Conservation (phyloP, 345 rosid genomes). For the Boechera divaricarpa region DNA sequence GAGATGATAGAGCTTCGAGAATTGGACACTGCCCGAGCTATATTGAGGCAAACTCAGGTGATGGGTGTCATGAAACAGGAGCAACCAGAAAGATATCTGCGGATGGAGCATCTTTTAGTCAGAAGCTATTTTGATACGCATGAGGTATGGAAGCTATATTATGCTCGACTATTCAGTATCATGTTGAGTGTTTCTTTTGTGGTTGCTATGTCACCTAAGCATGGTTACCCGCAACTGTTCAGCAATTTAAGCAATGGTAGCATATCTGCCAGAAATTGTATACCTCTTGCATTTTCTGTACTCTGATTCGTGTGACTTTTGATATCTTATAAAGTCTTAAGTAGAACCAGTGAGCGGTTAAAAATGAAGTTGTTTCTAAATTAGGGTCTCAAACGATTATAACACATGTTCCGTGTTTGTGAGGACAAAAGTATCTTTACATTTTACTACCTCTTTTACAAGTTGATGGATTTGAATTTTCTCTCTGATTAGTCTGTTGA, state of each 20-base stretch:
- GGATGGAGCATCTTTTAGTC: slow-evolving; percentile 92
- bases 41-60: slow-evolving; percentile 94
- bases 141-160: slow-evolving; percentile 62
- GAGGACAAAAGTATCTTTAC: slow-evolving; percentile 8
- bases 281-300: slow-evolving; percentile 8
- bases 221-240: slow-evolving; percentile 12
- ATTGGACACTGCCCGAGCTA: slow-evolving; percentile 93
- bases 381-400: slow-evolving; percentile 8
- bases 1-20: slow-evolving; percentile 99
- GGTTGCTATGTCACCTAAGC: slow-evolving; percentile 15
- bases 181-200: slow-evolving; percentile 8
- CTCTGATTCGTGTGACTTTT: neutral
- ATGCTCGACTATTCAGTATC: neutral
- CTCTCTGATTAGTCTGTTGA: slow-evolving; percentile 13
- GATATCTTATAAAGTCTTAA: neutral
- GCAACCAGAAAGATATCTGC: slow-evolving; percentile 94
- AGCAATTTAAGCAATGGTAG: neutral
- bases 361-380: slow-evolving; percentile 1
- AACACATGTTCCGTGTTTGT: slow-evolving; percentile 5
- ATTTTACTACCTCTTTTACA: slow-evolving; percentile 3
- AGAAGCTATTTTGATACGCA: slow-evolving; percentile 94
- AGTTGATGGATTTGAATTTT: neutral
- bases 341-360: slow-evolving; percentile 13
- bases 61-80: slow-evolving; percentile 99
- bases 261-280: slow-evolving; percentile 18